Evolutionary conservation across 352 stramenopile species (phyloP).

Genomic region (Phytophthora macrochlamydospora): DNA sequence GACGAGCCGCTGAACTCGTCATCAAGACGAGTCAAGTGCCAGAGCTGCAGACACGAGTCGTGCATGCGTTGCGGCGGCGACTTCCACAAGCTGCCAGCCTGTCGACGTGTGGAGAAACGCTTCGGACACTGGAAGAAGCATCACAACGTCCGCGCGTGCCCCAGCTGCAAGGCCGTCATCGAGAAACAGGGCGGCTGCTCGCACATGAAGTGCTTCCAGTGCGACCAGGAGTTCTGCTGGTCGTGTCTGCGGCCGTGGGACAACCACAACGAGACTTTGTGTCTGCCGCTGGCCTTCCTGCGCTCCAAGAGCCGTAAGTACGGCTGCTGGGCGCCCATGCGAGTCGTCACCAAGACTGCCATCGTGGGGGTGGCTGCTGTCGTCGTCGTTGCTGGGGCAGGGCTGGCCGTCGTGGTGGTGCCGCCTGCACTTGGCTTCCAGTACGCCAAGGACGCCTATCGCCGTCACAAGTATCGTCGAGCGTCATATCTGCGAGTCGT

Average conservation of each 20-base stretch:
- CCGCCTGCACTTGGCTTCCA: slow-evolving; percentile 72
- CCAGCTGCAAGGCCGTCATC: slow-evolving; percentile 71
- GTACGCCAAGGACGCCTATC: slow-evolving; percentile 53
- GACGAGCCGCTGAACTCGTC: slow-evolving; percentile 61
- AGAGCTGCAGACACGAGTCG: slow-evolving; percentile 51
- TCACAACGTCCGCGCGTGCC: slow-evolving; percentile 74
- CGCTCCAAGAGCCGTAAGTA: slow-evolving; percentile 70
- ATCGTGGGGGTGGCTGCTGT: slow-evolving; percentile 59
- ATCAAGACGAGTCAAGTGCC: slow-evolving; percentile 49
- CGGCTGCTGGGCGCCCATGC: slow-evolving; percentile 68
- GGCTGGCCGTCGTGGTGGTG: slow-evolving; percentile 70
- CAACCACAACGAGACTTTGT: slow-evolving; percentile 78
- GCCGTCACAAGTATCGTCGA: slow-evolving; percentile 44
- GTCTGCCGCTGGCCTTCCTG: slow-evolving; percentile 68
- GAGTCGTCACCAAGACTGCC: slow-evolving; percentile 71
- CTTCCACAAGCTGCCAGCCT: slow-evolving; percentile 61
- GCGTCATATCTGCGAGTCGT: slow-evolving; percentile 39
- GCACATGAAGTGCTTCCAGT: slow-evolving; percentile 89
- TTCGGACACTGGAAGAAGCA: slow-evolving; percentile 74
- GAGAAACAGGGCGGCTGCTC: slow-evolving; percentile 86
- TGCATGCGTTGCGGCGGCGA: slow-evolving; percentile 72
- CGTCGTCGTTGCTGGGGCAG: slow-evolving; percentile 55
- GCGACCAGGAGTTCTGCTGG: slow-evolving; percentile 88
- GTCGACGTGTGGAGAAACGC: slow-evolving; percentile 65
- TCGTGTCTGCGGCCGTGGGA: slow-evolving; percentile 71